These are phyloP conservation scores for Alternaria viburni DNA, from an alignment of 2,329 filamentous ascomycete species.

Conservation along the genomic window DNA sequence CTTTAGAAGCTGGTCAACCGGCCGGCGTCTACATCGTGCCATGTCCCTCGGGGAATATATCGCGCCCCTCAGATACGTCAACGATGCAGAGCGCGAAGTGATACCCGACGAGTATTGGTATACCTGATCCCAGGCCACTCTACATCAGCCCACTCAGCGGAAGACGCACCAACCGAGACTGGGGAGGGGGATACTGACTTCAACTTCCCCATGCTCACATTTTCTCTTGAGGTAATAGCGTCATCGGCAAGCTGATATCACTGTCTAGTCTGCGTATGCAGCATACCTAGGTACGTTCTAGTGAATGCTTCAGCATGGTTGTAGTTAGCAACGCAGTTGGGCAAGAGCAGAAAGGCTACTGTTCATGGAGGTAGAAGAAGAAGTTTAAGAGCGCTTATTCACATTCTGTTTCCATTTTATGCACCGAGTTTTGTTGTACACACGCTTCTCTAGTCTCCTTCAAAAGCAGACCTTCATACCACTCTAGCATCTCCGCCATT, in stretches of 20 bases:
- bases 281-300: background rate
- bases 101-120: background rate
- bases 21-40: background rate
- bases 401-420: background rate
- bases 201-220: background rate
- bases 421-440: background rate
- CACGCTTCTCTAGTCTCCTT: background rate
- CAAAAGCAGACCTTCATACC: background rate
- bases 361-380: background rate
- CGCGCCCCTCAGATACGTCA: background rate
- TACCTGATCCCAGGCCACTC: background rate
- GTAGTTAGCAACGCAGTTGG: background rate
- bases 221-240: background rate
- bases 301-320: background rate
- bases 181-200: background rate
- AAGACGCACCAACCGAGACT: background rate
- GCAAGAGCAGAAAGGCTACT: background rate
- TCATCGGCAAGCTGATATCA: background rate
- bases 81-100: background rate
- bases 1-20: background rate
- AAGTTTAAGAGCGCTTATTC: background rate
- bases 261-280: background rate
- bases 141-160: background rate
- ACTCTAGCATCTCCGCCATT: conserved; percentile 37
- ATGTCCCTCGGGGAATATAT: background rate